A percentile compares a stretch with the other conserved stretches of the same genome.
phyloP scores from a whole-genome alignment of 306 rosid species.

The Elaeagnus macrophylla region DNA sequence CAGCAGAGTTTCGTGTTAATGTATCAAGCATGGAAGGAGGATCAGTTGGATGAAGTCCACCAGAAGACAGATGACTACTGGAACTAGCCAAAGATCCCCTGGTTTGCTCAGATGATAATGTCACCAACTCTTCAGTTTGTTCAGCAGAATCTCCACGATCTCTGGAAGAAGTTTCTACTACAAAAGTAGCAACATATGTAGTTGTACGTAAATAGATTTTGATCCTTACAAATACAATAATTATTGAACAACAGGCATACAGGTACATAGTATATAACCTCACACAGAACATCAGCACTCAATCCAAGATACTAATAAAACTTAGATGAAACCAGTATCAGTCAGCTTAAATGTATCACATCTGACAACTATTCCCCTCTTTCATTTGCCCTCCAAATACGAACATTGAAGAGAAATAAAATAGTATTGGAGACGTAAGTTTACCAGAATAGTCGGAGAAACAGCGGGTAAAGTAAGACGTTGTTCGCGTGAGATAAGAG shows the following conservation, averaged over 20 bases:
- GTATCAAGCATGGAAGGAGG: constrained; percentile 26
- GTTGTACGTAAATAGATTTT: no score
- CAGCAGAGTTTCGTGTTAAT: constrained; percentile 23
- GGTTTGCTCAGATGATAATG: constrained; percentile 32
- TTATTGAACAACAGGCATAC: not conserved
- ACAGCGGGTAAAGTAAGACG: constrained; percentile 71
- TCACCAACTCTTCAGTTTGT: constrained; percentile 30
- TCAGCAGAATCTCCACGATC: constrained; percentile 23
- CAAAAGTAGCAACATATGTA: constrained; percentile 16
- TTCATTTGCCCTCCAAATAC: not conserved
- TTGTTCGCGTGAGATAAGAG: constrained; percentile 75
- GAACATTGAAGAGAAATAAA: constrained; percentile 5
- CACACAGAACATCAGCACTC: no score
- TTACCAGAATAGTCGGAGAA: constrained; percentile 80
- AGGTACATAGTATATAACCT: not conserved
- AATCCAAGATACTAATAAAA: no score
- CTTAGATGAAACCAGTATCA: no score
- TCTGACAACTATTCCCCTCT: not conserved
- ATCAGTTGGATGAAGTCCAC: constrained; percentile 27
- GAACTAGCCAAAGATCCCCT: constrained; percentile 26
- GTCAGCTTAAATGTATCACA: no score
- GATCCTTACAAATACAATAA: not conserved
- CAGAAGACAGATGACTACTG: constrained; percentile 24
- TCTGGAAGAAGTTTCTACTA: constrained; percentile 55
- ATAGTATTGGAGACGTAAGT: constrained; percentile 10